Conservation (phyloP, 805 yeast species). For the Saccharomycopsis fibuligera region DNA sequence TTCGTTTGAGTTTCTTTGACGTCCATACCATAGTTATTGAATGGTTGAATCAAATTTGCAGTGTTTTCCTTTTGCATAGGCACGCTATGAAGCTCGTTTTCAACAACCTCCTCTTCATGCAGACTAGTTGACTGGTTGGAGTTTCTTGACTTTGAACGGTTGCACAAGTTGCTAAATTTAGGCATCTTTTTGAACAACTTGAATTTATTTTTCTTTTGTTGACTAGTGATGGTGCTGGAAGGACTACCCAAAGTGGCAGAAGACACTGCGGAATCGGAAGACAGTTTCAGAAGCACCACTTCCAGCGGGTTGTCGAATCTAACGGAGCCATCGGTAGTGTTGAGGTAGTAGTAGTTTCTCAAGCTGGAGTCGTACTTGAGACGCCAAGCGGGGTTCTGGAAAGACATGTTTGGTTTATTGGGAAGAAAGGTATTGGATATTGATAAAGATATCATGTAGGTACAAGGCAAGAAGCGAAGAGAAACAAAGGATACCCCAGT, state of each 20-base stretch:
- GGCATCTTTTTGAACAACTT: constrained; percentile 1
- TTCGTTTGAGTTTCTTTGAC: neutral
- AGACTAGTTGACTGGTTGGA: neutral
- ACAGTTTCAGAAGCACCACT: neutral
- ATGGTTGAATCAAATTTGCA: neutral
- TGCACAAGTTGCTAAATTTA: neutral
- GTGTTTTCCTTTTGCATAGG: neutral
- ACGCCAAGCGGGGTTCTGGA: neutral
- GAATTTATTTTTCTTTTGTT: neutral
- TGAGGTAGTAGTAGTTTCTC: constrained; percentile 11
- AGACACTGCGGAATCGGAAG: neutral
- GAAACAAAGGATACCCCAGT: no score
- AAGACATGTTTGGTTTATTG: no score
- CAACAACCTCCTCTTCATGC: no score
- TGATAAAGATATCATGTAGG: no score
- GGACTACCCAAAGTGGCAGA: neutral
- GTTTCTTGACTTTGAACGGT: neutral
- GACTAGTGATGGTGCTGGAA: no score
- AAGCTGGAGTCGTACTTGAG: constrained; percentile 9
- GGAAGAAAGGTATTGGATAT: no score
- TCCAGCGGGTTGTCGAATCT: constrained; percentile 17
- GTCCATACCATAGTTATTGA: no score
- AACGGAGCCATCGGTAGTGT: constrained; percentile 9
- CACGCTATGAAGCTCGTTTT: no score
- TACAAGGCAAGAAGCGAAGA: no score